Conservation (phyloP, 2,329 filamentous ascomycete genomes). For the Clarireedia monteithiana region DNA sequence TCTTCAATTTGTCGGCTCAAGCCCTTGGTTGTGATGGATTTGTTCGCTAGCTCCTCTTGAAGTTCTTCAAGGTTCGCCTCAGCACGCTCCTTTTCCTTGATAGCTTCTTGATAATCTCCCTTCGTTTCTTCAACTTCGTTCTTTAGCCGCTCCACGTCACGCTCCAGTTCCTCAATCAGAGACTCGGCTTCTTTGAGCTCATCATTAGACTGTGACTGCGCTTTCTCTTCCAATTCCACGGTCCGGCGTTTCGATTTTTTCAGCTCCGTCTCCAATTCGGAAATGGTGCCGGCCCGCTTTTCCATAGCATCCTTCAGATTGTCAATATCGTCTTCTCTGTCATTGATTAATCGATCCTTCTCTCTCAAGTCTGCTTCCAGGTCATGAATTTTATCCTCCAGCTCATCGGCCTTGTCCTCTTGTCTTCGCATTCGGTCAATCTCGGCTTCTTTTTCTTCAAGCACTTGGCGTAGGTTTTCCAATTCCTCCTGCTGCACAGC, state of each 20-base stretch:
- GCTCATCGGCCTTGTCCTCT: conserved; percentile 52
- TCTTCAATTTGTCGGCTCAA: conserved; percentile 69
- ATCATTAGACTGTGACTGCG: conserved; percentile 40
- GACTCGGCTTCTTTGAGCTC: conserved; percentile 30
- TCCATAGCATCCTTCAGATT: conserved; percentile 49
- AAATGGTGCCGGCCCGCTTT: conserved; percentile 43
- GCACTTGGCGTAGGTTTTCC: conserved; percentile 46
- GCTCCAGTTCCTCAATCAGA: conserved; percentile 51
- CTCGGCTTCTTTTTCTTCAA: conserved; percentile 48
- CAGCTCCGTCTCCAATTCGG: conserved; percentile 50
- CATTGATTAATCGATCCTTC: conserved; percentile 65
- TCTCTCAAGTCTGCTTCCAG: conserved; percentile 68
- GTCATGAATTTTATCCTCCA: conserved; percentile 68
- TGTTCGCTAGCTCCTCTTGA: conserved; percentile 71
- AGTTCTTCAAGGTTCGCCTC: conserved; percentile 56
- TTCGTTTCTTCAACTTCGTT: conserved; percentile 47
- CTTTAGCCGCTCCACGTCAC: conserved; percentile 45
- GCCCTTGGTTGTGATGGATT: conserved; percentile 68
- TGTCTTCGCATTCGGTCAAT: conserved; percentile 46
- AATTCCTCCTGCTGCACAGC: conserved; percentile 58
- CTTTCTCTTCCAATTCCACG: conserved; percentile 49
- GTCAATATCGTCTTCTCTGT: conserved; percentile 69
- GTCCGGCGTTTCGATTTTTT: conserved; percentile 46
- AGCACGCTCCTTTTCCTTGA: conserved; percentile 47
- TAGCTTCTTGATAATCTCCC: conserved; percentile 45